Percentiles rank a stretch among this genome's conserved stretches.
These are phyloP conservation scores for Sugiyamaella novakii DNA, from an alignment of 1,139 yeast species.

Conservation along the genomic window DNA sequence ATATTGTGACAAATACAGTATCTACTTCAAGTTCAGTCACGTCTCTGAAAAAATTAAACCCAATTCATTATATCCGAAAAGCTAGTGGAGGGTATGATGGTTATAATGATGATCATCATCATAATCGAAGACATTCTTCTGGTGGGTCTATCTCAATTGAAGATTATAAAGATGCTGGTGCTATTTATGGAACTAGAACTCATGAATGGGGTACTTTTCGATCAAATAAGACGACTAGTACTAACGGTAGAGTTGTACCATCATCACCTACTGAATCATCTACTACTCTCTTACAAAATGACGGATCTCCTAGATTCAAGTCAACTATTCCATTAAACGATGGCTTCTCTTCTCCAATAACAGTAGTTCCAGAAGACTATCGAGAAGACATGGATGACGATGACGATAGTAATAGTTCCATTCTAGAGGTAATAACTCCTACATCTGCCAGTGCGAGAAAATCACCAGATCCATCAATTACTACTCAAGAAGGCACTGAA, in stretches of 20 bases:
- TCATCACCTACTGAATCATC: slow-evolving; percentile 2
- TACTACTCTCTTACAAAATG: no score
- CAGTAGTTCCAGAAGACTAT: slow-evolving; percentile 9
- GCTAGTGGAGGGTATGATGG: slow-evolving; percentile 22
- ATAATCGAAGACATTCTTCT: slow-evolving; percentile 18
- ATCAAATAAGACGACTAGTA: background rate
- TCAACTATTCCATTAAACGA: background rate
- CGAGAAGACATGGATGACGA: slow-evolving; percentile 5
- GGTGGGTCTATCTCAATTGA: slow-evolving; percentile 24
- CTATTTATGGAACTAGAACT: slow-evolving; percentile 40
- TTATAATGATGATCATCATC: slow-evolving; percentile 13
- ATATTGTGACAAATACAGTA: background rate
- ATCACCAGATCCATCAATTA: background rate
- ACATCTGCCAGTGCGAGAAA: background rate
- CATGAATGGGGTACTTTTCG: slow-evolving; percentile 39
- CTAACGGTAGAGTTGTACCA: background rate
- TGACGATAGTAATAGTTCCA: background rate
- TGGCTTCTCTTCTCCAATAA: slow-evolving; percentile 7
- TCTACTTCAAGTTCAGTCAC: slow-evolving; percentile 20
- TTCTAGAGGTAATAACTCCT: slow-evolving; percentile 1
- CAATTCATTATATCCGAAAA: slow-evolving; percentile 31
- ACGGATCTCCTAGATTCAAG: slow-evolving; percentile 1
- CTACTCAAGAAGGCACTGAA: background rate
- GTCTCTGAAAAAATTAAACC: slow-evolving; percentile 35
- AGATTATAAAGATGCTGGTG: slow-evolving; percentile 37